A percentile compares a stretch with the other conserved stretches of the same genome.
phyloP scores from a whole-genome alignment of 768 basidiomycete genomes.

The Gymnopilus junonius region DNA sequence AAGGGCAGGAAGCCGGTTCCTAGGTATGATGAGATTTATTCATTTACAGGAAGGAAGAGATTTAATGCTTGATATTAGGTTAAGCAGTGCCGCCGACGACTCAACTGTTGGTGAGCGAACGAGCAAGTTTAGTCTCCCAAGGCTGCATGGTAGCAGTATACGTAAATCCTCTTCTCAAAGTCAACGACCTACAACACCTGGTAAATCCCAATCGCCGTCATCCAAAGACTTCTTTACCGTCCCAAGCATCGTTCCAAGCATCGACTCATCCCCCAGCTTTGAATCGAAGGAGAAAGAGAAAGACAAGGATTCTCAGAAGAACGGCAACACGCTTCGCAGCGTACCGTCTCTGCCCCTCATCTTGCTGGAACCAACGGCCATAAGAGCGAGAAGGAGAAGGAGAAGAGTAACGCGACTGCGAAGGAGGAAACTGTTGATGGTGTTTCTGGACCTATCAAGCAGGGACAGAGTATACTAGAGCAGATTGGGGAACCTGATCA shows the following conservation, averaged over 20 bases:
- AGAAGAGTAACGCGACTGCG: background rate
- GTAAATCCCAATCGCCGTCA: conserved; percentile 20
- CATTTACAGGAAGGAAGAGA: background rate
- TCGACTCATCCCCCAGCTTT: conserved; percentile 2
- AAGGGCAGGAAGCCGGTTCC: conserved; percentile 84
- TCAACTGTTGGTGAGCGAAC: conserved; percentile 47
- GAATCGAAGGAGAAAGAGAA: conserved; percentile 18
- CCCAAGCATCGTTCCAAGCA: background rate
- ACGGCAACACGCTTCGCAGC: conserved; percentile 50
- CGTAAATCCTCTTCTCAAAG: conserved; percentile 49
- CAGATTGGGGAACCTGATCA: conserved; percentile 93
- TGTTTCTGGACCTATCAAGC: conserved; percentile 45
- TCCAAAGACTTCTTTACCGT: conserved; percentile 11
- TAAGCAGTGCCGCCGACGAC: conserved; percentile 32
- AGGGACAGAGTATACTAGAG: conserved; percentile 77
- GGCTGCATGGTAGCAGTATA: conserved; percentile 43
- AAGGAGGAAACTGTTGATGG: conserved; percentile 20
- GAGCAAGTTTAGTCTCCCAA: conserved; percentile 49
- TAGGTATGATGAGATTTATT: conserved; percentile 47
- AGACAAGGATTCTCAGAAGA: conserved; percentile 14
- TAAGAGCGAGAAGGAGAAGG: background rate
- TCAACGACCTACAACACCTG: conserved; percentile 41
- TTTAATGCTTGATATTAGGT: conserved; percentile 3
- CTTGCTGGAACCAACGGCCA: background rate
- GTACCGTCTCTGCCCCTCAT: conserved; percentile 43